phyloP scores from a whole-genome alignment of 2,329 filamentous ascomycete species.

The Ilyonectria destructans region DNA sequence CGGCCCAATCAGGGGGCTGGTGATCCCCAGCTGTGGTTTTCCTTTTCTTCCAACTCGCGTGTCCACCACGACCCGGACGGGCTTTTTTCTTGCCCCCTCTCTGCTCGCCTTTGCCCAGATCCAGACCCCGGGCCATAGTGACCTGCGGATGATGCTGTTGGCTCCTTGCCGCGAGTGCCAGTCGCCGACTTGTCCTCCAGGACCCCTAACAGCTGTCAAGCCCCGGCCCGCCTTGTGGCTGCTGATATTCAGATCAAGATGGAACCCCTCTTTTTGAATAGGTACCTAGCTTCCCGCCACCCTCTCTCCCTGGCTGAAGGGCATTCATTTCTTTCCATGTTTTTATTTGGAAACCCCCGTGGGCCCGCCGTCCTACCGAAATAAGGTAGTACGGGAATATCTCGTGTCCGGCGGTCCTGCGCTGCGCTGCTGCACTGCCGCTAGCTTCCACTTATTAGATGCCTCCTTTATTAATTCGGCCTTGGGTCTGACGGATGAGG shows the following conservation, averaged over 20 bases:
- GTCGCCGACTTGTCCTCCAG: not conserved
- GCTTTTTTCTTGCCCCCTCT: not conserved
- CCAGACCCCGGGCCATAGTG: not conserved
- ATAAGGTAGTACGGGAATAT: constrained; percentile 4
- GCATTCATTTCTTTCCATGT: not conserved
- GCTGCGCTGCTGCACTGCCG: not conserved
- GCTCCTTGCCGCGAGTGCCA: not conserved
- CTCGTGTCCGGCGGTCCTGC: constrained; percentile 6
- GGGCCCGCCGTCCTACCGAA: not conserved
- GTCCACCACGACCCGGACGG: constrained; percentile 16
- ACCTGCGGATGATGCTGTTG: not conserved
- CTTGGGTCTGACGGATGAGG: constrained; percentile 20
- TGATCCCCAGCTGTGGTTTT: constrained; percentile 32
- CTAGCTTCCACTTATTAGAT: constrained; percentile 14
- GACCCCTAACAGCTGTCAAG: not conserved
- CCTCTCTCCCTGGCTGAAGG: not conserved
- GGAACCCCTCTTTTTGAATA: not conserved
- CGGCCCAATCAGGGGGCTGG: constrained; percentile 36
- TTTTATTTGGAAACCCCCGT: not conserved
- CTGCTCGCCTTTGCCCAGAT: not conserved
- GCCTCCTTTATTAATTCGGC: constrained; percentile 26
- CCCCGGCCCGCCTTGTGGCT: not conserved
- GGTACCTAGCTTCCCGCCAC: constrained; percentile 6
- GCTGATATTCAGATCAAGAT: not conserved
- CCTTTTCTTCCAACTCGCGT: constrained; percentile 33